phyloP scores from a whole-genome alignment of 106 monocot genomes.

The Allium sativum region DNA sequence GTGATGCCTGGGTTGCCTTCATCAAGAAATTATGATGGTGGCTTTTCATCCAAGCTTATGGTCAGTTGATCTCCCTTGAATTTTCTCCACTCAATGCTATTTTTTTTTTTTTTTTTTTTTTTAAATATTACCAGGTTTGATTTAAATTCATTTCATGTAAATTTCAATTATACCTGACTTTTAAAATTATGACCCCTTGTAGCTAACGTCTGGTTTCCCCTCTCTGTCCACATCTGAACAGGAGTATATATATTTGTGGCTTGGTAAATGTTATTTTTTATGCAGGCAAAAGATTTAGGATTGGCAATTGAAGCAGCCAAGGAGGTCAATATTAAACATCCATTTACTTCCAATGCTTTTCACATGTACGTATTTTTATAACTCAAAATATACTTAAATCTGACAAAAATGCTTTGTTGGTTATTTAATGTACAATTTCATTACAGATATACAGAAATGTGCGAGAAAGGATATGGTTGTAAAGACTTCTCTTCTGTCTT shows the following conservation, averaged over 20 bases:
- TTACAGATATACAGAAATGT: slow-evolving; percentile 62
- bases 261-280: neutral
- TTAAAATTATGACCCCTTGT: no score
- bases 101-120: neutral
- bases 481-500: slow-evolving; percentile 92
- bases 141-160: no score
- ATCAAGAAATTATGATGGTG: slow-evolving; percentile 85
- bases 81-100: no score
- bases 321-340: slow-evolving; percentile 42
- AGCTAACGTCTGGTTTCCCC: no score
- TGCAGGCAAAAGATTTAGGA: slow-evolving; percentile 80
- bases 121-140: neutral
- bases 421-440: neutral
- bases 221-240: no score
- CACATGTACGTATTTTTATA: slow-evolving; percentile 42
- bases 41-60: slow-evolving; percentile 94
- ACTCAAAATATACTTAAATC: neutral
- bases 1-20: slow-evolving; percentile 86
- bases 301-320: slow-evolving; percentile 56
- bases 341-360: slow-evolving; percentile 41
- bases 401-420: neutral
- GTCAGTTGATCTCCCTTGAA: slow-evolving; percentile 19
- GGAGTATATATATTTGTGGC: neutral
- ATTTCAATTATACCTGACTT: no score
- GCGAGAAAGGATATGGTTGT: slow-evolving; percentile 38